Base-by-base conservation (phyloP, 164 flowering plant species). In the Tetrastigma voinierianum region DNA sequence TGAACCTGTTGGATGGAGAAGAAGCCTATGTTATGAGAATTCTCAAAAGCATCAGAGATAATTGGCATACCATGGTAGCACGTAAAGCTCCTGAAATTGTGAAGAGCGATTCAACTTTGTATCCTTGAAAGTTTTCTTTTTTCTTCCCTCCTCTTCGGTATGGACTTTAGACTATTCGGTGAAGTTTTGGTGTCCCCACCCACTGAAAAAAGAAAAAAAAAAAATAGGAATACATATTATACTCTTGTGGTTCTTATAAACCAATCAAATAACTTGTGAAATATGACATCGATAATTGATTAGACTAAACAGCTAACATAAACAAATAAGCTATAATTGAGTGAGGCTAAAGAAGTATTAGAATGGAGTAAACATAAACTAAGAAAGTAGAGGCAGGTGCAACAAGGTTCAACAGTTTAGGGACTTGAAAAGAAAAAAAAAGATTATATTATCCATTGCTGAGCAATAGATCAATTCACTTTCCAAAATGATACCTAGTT, bases 31-130 rank as follows among this genome's bases (percentile, higher is more conserved):
- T 71, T 43, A 63, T 4, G 62, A 44, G 51, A 60, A 11, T 40
- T 53, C 20, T 19, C 46, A 40, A 6, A 40, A 18, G 5, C n/a
- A 70, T 57, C 43, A 56, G 10, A n/a, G 47, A 43, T 9, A 43
- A 19, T 55, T 47, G 67, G 67, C 78, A n/a, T 85, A 93, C 99
- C 93, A 93, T 66, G 61, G 87, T 69, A 63, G 81, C 88, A 77
- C 25, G 91, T 81, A 80, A 90, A 96, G 96, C 81, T 74, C n/a
- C 99, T 79, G 78, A 70, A 93, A 89, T 56, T 87, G 91, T 46
- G 96, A 82, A 82, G 83, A 82, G 15, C 86, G 84, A 65, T 72
- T 73, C 57, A 83, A 55, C 52, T 47, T 2, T 65, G 23, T 84
- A 90, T 98, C 91, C 90, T 66, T 59, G 87, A 67, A 63, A 82